A percentile compares a stretch with the other conserved stretches of the same genome.
Evolutionary conservation across 352 stramenopile genomes (phyloP).

Genomic region (Globisporangium nagaii): DNA sequence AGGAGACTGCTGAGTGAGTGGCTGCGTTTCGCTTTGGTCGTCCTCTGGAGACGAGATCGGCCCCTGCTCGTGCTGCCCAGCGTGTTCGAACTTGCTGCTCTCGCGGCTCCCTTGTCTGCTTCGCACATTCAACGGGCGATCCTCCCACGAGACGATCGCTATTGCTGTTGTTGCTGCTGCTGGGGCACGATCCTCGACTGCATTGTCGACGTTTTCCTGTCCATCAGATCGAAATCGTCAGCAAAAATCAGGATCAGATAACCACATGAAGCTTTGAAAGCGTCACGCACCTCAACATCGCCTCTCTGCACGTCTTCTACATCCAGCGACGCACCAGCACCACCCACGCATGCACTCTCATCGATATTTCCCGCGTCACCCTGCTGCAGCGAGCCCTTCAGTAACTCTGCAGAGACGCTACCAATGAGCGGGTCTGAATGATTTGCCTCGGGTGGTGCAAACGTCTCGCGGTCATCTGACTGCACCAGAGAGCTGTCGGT

Average conservation of each 20-base stretch:
- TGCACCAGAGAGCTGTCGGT: neutral
- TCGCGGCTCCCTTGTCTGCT: neutral
- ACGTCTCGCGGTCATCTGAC: too few relatives aligned
- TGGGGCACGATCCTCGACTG: neutral
- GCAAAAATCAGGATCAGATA: too few relatives aligned
- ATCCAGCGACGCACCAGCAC: neutral
- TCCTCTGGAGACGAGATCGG: neutral
- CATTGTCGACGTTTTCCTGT: neutral
- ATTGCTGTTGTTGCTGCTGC: too few relatives aligned
- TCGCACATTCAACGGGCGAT: slow-evolving; percentile 7
- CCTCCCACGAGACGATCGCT: neutral
- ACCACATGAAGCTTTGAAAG: too few relatives aligned
- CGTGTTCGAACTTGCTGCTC: neutral
- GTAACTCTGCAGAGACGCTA: too few relatives aligned
- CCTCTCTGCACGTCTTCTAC: neutral
- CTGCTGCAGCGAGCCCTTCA: too few relatives aligned
- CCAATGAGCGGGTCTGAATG: too few relatives aligned
- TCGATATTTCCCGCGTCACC: too few relatives aligned
- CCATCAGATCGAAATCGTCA: neutral
- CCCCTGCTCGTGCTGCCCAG: neutral
- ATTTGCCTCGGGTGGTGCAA: too few relatives aligned
- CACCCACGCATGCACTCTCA: neutral
- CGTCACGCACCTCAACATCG: neutral
- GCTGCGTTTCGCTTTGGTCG: neutral
- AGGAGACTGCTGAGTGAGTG: neutral